Evolutionary conservation across 768 basidiomycete species (phyloP), one percentile per base, ranked within the genome.

Genomic region (Mycena polygramma): DNA sequence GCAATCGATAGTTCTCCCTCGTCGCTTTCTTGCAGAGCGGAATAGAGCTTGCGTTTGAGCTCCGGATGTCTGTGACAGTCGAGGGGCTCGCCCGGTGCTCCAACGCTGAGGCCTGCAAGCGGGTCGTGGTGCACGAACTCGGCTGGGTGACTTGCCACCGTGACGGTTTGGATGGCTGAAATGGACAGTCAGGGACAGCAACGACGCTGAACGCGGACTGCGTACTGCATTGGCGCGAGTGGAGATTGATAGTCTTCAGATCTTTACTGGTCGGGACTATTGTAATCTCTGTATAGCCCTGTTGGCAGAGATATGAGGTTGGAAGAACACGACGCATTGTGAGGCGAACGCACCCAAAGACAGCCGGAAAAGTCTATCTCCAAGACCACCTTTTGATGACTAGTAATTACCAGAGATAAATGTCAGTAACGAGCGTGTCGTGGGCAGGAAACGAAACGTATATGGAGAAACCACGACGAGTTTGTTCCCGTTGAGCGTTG

Each of bases 271-370:
- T 91, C 14, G 98, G 98, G 46, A 93, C 81, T 61, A 99, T 86
- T 14, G 94, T 95, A 74, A 99, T 90, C 82, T 97, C 95, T 14
- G 96, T 97, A 79, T 96, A 96, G 70, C 96, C 97, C 95, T 96
- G 70, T 30, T 57, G 57, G 66, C 66, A 49, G 59, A 69, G 71
- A 57, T 65, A 77, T 77, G 73, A 80, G 73, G 72, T 61, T 52
- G 58, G 24, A 52, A 43, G 35, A 52, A 63, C 62, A 45, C 22
- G 61, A 66, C 59, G 62, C 30, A 59, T 36, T 57, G 65, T 53
- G 49, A 61, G 41, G 8, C 52, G 14, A 24, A 78, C 90, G 73
- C 82, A 94, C 96, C 89, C 93, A 93, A 76, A 96, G 86, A 77
- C 86, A 86, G 24, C 97, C 97, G 10, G 92, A 87, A 80, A 98